Conservation (phyloP, 2,329 filamentous ascomycete species). For the Daldinia eschscholtzii region DNA sequence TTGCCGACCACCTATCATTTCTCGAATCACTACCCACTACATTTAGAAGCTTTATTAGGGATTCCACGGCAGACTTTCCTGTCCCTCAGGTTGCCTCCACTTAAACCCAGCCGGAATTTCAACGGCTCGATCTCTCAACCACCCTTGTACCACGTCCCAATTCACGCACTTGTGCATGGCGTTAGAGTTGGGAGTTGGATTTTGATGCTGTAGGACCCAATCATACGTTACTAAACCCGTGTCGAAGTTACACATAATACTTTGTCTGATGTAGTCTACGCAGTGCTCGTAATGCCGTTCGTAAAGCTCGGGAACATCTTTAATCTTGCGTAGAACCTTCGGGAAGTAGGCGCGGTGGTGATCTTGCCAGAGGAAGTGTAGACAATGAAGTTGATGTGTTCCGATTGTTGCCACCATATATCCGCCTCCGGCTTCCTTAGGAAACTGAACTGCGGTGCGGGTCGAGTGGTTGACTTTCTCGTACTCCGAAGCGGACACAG, state of each 20-base stretch:
- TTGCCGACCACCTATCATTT: slow-evolving; percentile 2
- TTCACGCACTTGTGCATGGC: slow-evolving; percentile 36
- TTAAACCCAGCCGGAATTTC: slow-evolving; percentile 31
- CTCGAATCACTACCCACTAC: neutral
- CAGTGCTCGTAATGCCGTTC: slow-evolving; percentile 43
- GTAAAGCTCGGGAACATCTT: slow-evolving; percentile 39
- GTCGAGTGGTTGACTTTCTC: slow-evolving; percentile 26
- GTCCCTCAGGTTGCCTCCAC: slow-evolving; percentile 35
- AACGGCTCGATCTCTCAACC: slow-evolving; percentile 28
- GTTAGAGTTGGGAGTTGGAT: slow-evolving; percentile 39
- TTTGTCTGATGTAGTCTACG: slow-evolving; percentile 41
- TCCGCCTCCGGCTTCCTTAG: slow-evolving; percentile 24
- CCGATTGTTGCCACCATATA: slow-evolving; percentile 26
- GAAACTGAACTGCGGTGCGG: slow-evolving; percentile 30
- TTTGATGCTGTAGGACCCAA: slow-evolving; percentile 41
- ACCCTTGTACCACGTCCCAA: slow-evolving; percentile 32
- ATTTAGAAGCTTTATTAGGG: slow-evolving; percentile 9
- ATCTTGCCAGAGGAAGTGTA: slow-evolving; percentile 28
- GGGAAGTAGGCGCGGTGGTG: slow-evolving; percentile 39
- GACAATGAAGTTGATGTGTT: slow-evolving; percentile 21
- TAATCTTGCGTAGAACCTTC: slow-evolving; percentile 31
- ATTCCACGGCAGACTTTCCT: slow-evolving; percentile 23
- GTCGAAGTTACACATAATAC: slow-evolving; percentile 39
- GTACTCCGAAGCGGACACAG: slow-evolving; percentile 26
- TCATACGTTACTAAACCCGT: slow-evolving; percentile 36